Evolutionary conservation across 2,329 filamentous ascomycete species (phyloP), one percentile per base, ranked within the genome.

Genomic region (Arthrobotrys iridis): DNA sequence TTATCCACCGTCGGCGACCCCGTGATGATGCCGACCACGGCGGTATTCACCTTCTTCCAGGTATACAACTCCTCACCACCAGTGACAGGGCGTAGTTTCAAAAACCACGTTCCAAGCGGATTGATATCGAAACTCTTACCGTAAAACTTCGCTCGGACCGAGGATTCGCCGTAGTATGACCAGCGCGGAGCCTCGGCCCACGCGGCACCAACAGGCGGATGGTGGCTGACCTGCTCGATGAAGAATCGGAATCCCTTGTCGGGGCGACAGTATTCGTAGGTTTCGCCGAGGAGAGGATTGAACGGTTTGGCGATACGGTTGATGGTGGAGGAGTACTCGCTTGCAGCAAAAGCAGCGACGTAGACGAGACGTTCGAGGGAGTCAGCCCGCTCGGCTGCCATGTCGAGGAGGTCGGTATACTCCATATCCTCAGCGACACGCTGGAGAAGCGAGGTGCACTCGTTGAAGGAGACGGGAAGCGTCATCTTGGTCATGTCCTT

Each of bases 401-500:
- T 88, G 80, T 99, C 93, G 30, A 99, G 86, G 4, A 99, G 88
- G 79, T 98, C 93, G 0, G 92, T 91, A 81, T 99, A 99, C 83
- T 99, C 95, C 92, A 99, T 94, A 80, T 99, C 95, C 83, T 99
- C 95, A 3, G 92, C 93, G 45, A 96, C 94, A 81, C 95, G 92
- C 82, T 98, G 95, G 6, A 99, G 87, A 10, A 99, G 85, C 4
- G 95, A 98, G 0, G 95, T 99, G 0, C 95, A 95, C 82, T 99
- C 95, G 83, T 99, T 99, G 85, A 99, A 98, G 0, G 95, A 97
- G 1, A 99, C 95, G 0, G 95, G 95, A 18, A 99, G 85, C 0
- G 95, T 98, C 94, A 99, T 99, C 85, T 96, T 98, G 37, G 95
- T 98, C 95, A 99, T 98, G 81, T 99, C 95, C 82, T 99, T 98